Conservation (phyloP, 176 grass and related monocot genomes). For the Pontederia crassipes region DNA sequence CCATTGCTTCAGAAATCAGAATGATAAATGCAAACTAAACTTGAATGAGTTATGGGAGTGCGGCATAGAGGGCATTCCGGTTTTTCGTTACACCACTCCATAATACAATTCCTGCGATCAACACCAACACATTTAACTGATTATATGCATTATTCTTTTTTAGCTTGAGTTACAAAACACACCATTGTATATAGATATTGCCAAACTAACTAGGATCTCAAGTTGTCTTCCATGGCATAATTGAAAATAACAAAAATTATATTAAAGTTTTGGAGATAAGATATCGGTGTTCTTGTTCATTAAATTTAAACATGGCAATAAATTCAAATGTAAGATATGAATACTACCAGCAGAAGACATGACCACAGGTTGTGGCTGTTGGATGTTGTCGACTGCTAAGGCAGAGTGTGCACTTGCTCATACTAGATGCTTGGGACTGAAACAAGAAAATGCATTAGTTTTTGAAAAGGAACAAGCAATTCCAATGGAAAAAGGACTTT, state of each 20-base stretch:
- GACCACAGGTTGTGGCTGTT: slow-evolving; percentile 81
- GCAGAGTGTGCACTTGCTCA: slow-evolving; percentile 91
- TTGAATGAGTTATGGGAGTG: slow-evolving; percentile 81
- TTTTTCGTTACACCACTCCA: slow-evolving; percentile 99
- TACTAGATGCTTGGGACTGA: slow-evolving; percentile 44
- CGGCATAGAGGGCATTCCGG: slow-evolving; percentile 88
- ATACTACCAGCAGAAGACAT: slow-evolving; percentile 97
- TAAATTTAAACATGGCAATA: too few species aligned
- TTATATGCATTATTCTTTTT: too few species aligned
- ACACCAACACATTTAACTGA: slow-evolving; percentile 14
- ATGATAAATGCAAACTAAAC: slow-evolving; percentile 94
- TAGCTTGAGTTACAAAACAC: too few species aligned
- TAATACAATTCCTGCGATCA: slow-evolving; percentile 83
- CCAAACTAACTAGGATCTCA: too few species aligned
- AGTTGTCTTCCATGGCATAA: too few species aligned
- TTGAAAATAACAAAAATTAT: too few species aligned
- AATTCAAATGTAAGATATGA: neutral
- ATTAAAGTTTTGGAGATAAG: too few species aligned
- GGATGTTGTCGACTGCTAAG: slow-evolving; percentile 83
- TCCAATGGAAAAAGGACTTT: too few species aligned
- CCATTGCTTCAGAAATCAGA: slow-evolving; percentile 57
- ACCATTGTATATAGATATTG: too few species aligned
- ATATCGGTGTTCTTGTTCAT: too few species aligned
- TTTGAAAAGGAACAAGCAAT: too few species aligned
- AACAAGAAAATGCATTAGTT: neutral